Base-by-base conservation (phyloP, 768 basidiomycete genomes). In the Boletus subparvulus region DNA sequence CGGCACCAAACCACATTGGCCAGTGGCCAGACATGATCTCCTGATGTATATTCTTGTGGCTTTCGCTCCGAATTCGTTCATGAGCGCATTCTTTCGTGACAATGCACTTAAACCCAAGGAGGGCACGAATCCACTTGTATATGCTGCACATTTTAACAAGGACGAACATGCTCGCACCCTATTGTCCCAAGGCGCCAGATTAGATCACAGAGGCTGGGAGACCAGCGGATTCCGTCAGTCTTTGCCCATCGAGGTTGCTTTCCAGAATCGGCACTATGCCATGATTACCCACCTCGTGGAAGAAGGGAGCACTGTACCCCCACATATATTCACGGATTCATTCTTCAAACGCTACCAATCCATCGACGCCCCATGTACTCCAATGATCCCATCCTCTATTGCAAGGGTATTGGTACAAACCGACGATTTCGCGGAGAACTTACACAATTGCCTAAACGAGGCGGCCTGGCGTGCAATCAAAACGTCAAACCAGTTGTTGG, bases 101-200 rank as follows among this genome's bases (percentile, higher is more conserved):
- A 12, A 9, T 1, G 8, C 9, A 11, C 35, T 54, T 12, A 37
- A 24, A 11, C 52, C 30, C 9, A 56, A 47, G 52, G 32, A 56
- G 5, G 52, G 55, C 39, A 41, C 39, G 5, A 56, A 55, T 30
- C 55, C 55, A 12, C 9, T 56, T n/a, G 39, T 56, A 2, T 56
- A 56, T 41, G 39, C 52, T 6, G 55, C 55, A 0, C 17, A 55
- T 14, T 47, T 54, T 6, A 36, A 55, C 47, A 55, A 55, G 13
- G 26, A 28, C 2, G 47, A 55, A 8, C 54, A 42, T 19, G 54
- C 54, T 17, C 32, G 33, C 2, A 42, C 24, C 4, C 47, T 54
- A 6, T 17, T 54, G 8, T 42, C 1, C 1, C 21, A 4, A 10
- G 47, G 54, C 17, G 21, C 33, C 14, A 26, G 24, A 17, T 10